A percentile compares a stretch with the other conserved stretches of the same genome.
These are phyloP conservation scores for Naganishia randhawae DNA, from an alignment of 768 basidiomycete genomes.

Conservation along the genomic window DNA sequence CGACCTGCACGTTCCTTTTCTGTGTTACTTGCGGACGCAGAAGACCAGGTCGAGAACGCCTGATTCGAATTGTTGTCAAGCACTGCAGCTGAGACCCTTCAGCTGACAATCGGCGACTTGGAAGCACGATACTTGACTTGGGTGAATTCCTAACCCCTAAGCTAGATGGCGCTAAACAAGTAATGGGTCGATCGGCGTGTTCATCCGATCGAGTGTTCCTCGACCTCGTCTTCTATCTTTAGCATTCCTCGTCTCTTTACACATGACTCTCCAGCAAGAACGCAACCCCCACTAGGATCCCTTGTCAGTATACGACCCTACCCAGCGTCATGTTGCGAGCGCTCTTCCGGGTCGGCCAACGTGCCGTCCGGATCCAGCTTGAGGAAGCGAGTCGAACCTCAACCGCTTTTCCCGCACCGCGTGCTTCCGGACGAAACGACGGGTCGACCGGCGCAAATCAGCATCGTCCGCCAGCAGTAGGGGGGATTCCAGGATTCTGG, in stretches of 20 bases:
- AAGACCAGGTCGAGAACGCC: too few relatives aligned
- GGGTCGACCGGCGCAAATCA: too few relatives aligned
- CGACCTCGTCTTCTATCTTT: too few relatives aligned
- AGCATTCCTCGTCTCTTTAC: neutral
- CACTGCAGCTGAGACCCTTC: too few relatives aligned
- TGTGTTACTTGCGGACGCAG: too few relatives aligned
- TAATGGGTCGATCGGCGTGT: neutral
- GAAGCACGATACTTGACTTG: too few relatives aligned
- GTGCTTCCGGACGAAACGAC: neutral
- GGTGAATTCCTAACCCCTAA: too few relatives aligned
- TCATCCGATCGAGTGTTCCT: neutral
- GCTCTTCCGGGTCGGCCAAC: constrained; percentile 18
- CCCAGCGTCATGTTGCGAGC: constrained; percentile 6
- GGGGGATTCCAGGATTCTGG: constrained; percentile 8
- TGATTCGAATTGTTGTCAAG: too few relatives aligned
- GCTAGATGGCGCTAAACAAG: too few relatives aligned
- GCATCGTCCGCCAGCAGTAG: neutral
- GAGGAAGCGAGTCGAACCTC: neutral
- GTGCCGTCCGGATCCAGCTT: constrained; percentile 11
- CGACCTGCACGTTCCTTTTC: too few relatives aligned
- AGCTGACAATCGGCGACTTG: too few relatives aligned
- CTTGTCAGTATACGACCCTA: neutral
- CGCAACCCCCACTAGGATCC: neutral
- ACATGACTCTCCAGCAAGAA: neutral
- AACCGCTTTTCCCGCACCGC: neutral